Percentiles rank a stretch among this genome's conserved stretches.
Conservation (phyloP, 2,329 filamentous ascomycete genomes). For the Alternaria sp. region DNA sequence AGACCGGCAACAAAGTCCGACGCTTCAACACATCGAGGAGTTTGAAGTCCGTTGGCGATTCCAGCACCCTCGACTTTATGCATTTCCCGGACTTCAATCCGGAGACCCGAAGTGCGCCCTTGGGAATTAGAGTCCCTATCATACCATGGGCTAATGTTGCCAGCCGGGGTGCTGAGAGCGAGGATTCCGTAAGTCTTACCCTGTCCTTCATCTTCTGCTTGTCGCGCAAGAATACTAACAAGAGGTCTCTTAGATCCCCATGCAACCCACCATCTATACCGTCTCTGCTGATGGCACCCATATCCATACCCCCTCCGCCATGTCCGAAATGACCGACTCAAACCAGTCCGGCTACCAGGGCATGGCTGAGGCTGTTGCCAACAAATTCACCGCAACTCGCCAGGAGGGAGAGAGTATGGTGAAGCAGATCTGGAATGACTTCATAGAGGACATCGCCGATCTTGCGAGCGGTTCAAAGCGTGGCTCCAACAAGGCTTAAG, state of each 20-base stretch:
- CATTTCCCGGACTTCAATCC: constrained; percentile 65
- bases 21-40: constrained; percentile 70
- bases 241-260: constrained; percentile 48
- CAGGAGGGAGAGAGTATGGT: constrained; percentile 55
- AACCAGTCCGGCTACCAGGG: constrained; percentile 64
- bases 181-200: constrained; percentile 32
- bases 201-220: not conserved
- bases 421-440: constrained; percentile 57
- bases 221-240: constrained; percentile 3
- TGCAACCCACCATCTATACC: constrained; percentile 66
- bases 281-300: constrained; percentile 60
- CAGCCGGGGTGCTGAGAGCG: constrained; percentile 35
- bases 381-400: constrained; percentile 45
- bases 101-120: constrained; percentile 49
- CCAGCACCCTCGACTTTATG: constrained; percentile 69
- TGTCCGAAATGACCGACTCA: constrained; percentile 67
- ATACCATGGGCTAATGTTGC: constrained; percentile 46
- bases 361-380: constrained; percentile 61
- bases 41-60: constrained; percentile 65
- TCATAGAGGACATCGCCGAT: constrained; percentile 59
- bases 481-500: constrained; percentile 34
- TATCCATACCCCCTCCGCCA: constrained; percentile 60
- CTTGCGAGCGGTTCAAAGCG: constrained; percentile 49
- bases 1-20: constrained; percentile 52
- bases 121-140: constrained; percentile 60